Percentiles rank a stretch among this genome's conserved stretches.
These are phyloP conservation scores for Colletotrichum limetticola DNA, from an alignment of 2,329 filamentous ascomycete genomes.

Conservation along the genomic window DNA sequence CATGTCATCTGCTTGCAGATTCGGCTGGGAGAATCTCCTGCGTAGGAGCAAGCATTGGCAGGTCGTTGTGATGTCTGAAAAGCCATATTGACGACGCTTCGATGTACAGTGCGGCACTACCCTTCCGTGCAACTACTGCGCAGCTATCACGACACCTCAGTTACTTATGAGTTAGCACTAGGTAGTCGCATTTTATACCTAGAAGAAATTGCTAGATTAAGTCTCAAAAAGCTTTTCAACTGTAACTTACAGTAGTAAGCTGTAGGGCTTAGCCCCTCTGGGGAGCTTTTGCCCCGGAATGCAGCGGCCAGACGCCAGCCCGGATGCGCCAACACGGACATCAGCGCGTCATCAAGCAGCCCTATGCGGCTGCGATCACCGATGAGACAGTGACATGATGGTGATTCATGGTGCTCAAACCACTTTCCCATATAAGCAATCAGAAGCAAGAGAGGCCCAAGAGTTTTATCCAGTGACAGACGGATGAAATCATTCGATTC, in stretches of 20 bases:
- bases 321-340: background rate
- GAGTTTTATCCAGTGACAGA: background rate
- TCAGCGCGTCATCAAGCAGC: slow-evolving; percentile 26
- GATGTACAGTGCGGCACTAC: too few species aligned
- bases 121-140: too few species aligned
- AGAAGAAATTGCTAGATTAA: too few species aligned
- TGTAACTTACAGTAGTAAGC: rapidly evolving
- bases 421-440: slow-evolving; percentile 7
- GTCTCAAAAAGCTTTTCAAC: too few species aligned
- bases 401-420: slow-evolving; percentile 20
- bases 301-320: background rate
- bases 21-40: too few species aligned
- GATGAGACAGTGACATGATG: slow-evolving; percentile 8
- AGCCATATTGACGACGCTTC: too few species aligned
- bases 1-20: too few species aligned
- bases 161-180: too few species aligned
- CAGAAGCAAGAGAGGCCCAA: background rate
- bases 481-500: slow-evolving; percentile 22
- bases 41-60: too few species aligned
- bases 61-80: too few species aligned
- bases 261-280: slow-evolving; percentile 1
- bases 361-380: background rate
- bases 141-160: too few species aligned
- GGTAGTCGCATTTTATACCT: too few species aligned
- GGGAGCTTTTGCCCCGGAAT: background rate